These are phyloP conservation scores for Phytophthora sp. DNA, from an alignment of 352 stramenopile genomes.

Conservation along the genomic window DNA sequence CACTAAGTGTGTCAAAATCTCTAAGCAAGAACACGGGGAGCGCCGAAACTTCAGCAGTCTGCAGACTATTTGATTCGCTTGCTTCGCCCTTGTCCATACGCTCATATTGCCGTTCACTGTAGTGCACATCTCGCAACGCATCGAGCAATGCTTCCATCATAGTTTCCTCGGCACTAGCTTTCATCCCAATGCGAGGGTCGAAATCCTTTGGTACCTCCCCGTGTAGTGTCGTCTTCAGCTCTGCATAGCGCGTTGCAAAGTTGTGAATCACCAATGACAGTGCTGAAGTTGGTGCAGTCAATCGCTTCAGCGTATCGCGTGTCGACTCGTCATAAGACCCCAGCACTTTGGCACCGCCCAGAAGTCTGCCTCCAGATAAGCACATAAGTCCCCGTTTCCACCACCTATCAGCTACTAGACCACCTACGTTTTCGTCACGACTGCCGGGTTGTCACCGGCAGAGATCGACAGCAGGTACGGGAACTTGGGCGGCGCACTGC, in stretches of 20 bases:
- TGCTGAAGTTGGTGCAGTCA: constrained; percentile 31
- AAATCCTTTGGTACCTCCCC: constrained; percentile 53
- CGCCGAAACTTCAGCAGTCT: background rate
- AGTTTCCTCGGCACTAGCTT: constrained; percentile 21
- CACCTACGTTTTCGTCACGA: constrained; percentile 38
- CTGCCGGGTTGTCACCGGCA: constrained; percentile 50
- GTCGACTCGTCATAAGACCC: constrained; percentile 50
- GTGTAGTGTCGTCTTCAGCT: constrained; percentile 48
- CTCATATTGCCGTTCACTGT: background rate
- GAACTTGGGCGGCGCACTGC: constrained; percentile 59
- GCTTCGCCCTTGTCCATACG: background rate
- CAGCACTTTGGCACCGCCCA: constrained; percentile 30
- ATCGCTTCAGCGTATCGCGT: constrained; percentile 30
- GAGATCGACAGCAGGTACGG: constrained; percentile 71
- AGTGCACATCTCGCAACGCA: constrained; percentile 23
- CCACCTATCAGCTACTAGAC: background rate
- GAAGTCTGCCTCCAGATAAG: constrained; percentile 24
- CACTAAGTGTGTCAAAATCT: constrained; percentile 55
- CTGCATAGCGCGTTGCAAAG: constrained; percentile 45
- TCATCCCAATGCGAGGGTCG: constrained; percentile 23
- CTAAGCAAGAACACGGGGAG: constrained; percentile 62
- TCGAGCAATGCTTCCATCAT: constrained; percentile 35
- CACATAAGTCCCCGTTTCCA: background rate
- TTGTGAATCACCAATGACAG: constrained; percentile 29
- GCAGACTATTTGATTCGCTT: background rate